These are phyloP conservation scores for Populus deltoides DNA, from an alignment of 345 rosid genomes.

Conservation along the genomic window DNA sequence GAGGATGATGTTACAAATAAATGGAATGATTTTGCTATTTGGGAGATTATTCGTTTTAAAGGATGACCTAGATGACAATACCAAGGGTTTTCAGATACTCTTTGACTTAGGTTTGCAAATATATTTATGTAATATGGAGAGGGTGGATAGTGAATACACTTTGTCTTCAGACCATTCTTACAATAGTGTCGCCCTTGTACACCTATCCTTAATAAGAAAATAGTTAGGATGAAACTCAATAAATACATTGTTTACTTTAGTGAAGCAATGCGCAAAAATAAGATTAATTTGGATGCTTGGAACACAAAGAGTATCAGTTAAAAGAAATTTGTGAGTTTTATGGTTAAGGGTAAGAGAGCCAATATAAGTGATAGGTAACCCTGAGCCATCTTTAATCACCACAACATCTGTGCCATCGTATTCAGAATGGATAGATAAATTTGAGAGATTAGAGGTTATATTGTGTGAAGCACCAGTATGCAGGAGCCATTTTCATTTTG, in stretches of 20 bases:
- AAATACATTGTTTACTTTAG: background rate
- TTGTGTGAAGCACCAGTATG: background rate
- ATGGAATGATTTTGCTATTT: too few relatives aligned
- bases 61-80: too few relatives aligned
- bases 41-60: too few relatives aligned
- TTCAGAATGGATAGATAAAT: background rate
- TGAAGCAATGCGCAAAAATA: background rate
- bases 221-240: background rate
- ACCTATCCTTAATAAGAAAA: background rate
- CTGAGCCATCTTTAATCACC: background rate
- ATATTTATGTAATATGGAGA: too few relatives aligned
- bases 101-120: too few relatives aligned
- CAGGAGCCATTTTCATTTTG: background rate
- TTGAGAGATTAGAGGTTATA: background rate
- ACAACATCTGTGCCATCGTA: background rate
- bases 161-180: background rate
- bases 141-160: background rate
- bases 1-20: too few relatives aligned
- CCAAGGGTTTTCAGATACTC: too few relatives aligned
- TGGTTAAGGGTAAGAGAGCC: background rate
- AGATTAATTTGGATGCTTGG: background rate
- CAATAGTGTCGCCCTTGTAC: background rate
- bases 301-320: background rate
- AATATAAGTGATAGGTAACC: background rate
- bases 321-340: background rate